Base-by-base conservation (phyloP, 306 rosid species). In the Prunus mira region DNA sequence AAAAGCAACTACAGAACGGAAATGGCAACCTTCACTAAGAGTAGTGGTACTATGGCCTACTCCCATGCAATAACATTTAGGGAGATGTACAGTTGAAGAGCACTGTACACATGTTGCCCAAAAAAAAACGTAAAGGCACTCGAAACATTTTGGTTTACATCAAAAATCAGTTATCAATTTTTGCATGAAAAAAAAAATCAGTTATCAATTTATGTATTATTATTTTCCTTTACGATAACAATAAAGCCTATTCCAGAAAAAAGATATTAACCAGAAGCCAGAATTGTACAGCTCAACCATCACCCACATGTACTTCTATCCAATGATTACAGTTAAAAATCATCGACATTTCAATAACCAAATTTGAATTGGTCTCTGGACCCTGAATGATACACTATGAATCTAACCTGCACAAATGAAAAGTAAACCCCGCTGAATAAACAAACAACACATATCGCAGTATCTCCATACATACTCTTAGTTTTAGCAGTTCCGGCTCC, bases 401-500 rank as follows among this genome's bases (percentile, higher is more conserved):
- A 63, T 30, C 22, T 14, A 63, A 30, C 2, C 38, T 28, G 22
- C 45, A 30, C 18, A 63, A 14, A 63, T 30, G 67, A 15, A 58
- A 63, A 27, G 13, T 8, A 10, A 63, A 63, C 45, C 20, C 20
- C 11, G 27, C 22, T 6, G 43, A 34, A 63, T 17, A 66, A 55
- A 1, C 22, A 70, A 20, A 52, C 3, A 69, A 46, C 1, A 19
- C 50, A 32, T 8, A 65, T 38, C 15, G 11, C 11, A 69, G 8
- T 51, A 32, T 71, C 75, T 22, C 45, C 22, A 34, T 2, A 58
- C 77, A 74, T 58, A 86, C 79, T 67, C 67, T 81, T 83, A 46
- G 68, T 65, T 46, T 7, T 69, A 50, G 54, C 72, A 57, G 73
- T 76, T 47, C 69, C 83, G 1, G 19, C 66, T 12, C 71, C 83